Percentiles rank a stretch among this genome's conserved stretches.
These are phyloP conservation scores for Plectosphaerella plurivora DNA, from an alignment of 2,329 filamentous ascomycete genomes.

Conservation along the genomic window DNA sequence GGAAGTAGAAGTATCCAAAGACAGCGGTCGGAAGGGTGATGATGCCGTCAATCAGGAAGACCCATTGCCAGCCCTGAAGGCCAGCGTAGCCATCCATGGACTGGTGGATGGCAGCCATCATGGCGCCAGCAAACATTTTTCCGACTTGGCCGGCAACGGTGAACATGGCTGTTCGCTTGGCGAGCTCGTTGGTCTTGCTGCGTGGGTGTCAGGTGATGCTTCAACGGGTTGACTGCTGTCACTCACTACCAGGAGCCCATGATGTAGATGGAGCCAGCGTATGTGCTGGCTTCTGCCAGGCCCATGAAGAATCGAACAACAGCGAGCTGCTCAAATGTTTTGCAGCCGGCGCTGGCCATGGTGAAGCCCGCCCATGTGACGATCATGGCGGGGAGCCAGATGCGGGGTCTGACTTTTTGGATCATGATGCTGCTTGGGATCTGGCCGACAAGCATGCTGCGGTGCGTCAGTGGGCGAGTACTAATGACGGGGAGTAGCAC, in stretches of 20 bases:
- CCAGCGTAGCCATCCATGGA: conserved; percentile 34
- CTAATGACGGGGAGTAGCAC: conserved; percentile 9
- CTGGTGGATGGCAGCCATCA: conserved; percentile 41
- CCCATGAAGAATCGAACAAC: conserved; percentile 34
- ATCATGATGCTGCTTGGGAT: conserved; percentile 39
- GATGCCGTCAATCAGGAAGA: conserved; percentile 39
- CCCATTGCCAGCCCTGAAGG: conserved; percentile 46
- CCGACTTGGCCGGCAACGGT: conserved; percentile 55
- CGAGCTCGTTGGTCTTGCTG: conserved; percentile 48
- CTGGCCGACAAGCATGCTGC: conserved; percentile 25
- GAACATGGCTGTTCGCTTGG: conserved; percentile 60
- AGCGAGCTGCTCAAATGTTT: conserved; percentile 25
- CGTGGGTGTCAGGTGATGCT: not conserved
- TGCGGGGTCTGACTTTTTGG: conserved; percentile 41
- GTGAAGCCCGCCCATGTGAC: conserved; percentile 44
- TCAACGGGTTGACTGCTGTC: conserved; percentile 14
- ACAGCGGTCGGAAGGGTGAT: conserved; percentile 48
- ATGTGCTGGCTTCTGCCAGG: conserved; percentile 31
- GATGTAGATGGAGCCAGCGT: conserved; percentile 35
- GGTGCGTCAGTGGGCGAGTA: not conserved
- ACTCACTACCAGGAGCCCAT: conserved; percentile 52
- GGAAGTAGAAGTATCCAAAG: conserved; percentile 45
- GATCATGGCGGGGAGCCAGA: conserved; percentile 43
- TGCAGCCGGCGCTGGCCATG: conserved; percentile 21
- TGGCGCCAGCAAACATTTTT: conserved; percentile 54